These are phyloP conservation scores for Mortierella sp. DNA, from an alignment of 371 early-diverging fungal genomes.

Conservation along the genomic window DNA sequence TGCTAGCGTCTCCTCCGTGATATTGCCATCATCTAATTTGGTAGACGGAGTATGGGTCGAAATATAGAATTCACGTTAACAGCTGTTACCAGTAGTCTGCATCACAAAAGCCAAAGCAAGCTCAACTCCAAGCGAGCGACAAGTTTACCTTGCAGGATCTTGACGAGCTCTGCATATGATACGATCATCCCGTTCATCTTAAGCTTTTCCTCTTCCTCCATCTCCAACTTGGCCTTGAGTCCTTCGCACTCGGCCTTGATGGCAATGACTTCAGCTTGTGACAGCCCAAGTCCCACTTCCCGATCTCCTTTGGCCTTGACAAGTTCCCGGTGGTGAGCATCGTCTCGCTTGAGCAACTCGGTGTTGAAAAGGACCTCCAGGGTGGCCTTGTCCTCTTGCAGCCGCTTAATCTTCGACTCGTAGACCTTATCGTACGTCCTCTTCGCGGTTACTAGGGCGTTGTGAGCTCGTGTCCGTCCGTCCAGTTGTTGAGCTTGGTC, in stretches of 20 bases:
- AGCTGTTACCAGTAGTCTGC: too few relatives aligned
- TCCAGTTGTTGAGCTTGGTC: slow-evolving; percentile 39
- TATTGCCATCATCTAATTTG: background rate
- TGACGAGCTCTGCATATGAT: background rate
- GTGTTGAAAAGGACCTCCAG: slow-evolving; percentile 17
- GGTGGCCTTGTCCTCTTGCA: slow-evolving; percentile 32
- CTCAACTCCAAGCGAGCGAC: background rate
- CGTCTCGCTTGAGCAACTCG: slow-evolving; percentile 7
- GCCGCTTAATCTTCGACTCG: slow-evolving; percentile 34
- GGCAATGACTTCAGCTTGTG: background rate
- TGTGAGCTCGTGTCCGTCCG: slow-evolving; percentile 33
- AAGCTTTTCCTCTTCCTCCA: background rate
- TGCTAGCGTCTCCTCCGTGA: background rate
- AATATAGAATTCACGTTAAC: background rate
- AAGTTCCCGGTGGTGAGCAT: slow-evolving; percentile 14
- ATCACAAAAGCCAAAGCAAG: background rate
- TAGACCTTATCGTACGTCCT: slow-evolving; percentile 34
- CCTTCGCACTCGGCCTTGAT: background rate
- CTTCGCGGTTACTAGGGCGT: slow-evolving; percentile 32
- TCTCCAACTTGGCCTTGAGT: background rate
- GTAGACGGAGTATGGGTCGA: background rate
- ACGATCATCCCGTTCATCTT: background rate
- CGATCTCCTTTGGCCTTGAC: slow-evolving; percentile 8
- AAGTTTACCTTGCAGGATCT: background rate
- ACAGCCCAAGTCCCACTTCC: background rate